phyloP scores from a whole-genome alignment of 768 basidiomycete genomes.

The Hericium rajendrae region DNA sequence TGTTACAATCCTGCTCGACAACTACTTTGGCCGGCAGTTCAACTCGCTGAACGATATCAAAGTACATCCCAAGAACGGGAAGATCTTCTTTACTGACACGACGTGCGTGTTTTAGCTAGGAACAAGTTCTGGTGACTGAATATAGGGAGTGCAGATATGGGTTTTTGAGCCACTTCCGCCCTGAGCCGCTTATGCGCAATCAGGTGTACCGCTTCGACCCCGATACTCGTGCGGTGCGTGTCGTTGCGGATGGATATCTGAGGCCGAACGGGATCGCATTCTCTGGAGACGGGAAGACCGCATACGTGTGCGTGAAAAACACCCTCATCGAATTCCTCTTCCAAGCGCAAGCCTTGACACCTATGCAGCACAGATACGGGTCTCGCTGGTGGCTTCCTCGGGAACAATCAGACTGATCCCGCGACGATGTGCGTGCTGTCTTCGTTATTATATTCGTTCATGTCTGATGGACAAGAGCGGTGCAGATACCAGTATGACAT shows the following conservation, averaged over 20 bases:
- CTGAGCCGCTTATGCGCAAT: conserved; percentile 52
- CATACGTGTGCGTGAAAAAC: conserved; percentile 44
- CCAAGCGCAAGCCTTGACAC: too few species aligned
- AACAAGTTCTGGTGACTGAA: too few species aligned
- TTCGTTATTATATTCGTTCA: too few species aligned
- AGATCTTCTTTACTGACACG: conserved; percentile 68
- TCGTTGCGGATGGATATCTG: conserved; percentile 70
- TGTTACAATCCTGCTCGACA: conserved; percentile 61
- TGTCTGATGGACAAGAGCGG: too few species aligned
- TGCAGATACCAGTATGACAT: conserved; percentile 62
- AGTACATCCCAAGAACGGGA: conserved; percentile 54
- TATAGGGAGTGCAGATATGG: conserved; percentile 38
- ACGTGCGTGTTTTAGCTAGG: conserved; percentile 28
- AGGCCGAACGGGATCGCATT: conserved; percentile 71
- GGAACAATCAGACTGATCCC: conserved; percentile 46
- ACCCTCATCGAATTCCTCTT: neutral
- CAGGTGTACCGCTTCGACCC: conserved; percentile 77
- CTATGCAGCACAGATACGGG: conserved; percentile 43
- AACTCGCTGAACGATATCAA: conserved; percentile 78
- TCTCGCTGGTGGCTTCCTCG: conserved; percentile 31
- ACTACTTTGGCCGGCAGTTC: conserved; percentile 73
- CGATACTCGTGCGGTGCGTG: conserved; percentile 49
- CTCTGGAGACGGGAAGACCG: conserved; percentile 48
- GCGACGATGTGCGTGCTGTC: conserved; percentile 49
- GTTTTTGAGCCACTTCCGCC: conserved; percentile 56